Conservation (phyloP, 2,329 filamentous ascomycete species). For the Stagonosporopsis chrysanthemi region DNA sequence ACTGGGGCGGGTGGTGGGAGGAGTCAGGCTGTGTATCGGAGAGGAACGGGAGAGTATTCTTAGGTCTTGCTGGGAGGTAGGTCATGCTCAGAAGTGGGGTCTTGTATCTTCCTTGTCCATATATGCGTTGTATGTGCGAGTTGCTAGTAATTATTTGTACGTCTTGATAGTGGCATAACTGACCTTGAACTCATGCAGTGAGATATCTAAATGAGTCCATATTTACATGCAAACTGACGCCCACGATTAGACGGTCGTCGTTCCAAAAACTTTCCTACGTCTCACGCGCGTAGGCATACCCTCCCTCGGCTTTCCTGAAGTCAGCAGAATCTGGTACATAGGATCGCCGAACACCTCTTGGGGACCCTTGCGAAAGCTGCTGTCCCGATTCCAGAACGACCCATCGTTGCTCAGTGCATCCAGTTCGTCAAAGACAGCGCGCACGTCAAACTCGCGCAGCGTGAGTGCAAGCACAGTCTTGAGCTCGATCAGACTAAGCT, state of each 20-base stretch:
- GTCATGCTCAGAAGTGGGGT: not conserved
- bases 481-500: conserved; percentile 27
- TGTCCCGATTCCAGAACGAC: conserved; percentile 6
- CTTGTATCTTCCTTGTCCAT: no score
- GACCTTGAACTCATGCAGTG: not conserved
- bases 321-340: conserved; percentile 22
- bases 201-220: no score
- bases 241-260: not conserved
- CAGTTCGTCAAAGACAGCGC: conserved; percentile 23
- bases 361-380: conserved; percentile 20
- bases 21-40: conserved; percentile 11
- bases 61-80: not conserved
- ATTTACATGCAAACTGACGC: not conserved
- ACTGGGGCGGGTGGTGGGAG: conserved; percentile 5
- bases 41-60: not conserved
- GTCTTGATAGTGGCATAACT: not conserved
- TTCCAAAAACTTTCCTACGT: conserved; percentile 12
- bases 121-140: not conserved
- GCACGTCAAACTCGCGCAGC: conserved; percentile 37
- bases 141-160: not conserved
- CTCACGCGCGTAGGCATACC: conserved; percentile 35
- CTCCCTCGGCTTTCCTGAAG: conserved; percentile 37
- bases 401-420: conserved; percentile 9
- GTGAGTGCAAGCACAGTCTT: conserved; percentile 32
- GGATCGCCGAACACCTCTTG: conserved; percentile 32